Conservation (phyloP, 257 asterid species). For the Prunella vulgaris region DNA sequence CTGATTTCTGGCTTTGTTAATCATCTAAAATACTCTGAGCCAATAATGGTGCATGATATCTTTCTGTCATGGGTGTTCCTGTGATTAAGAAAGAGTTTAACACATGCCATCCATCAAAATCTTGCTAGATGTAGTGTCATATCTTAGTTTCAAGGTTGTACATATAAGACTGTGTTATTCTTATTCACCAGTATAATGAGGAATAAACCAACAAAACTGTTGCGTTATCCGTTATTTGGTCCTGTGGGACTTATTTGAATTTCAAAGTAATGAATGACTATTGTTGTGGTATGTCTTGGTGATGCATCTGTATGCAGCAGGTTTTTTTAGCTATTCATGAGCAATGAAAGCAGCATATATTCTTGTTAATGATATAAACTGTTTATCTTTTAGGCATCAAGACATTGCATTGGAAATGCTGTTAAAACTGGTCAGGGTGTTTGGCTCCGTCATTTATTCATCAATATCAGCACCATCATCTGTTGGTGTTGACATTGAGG, state of each 20-base stretch:
- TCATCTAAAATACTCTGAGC: neutral
- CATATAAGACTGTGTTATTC: neutral
- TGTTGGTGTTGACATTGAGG: constrained; percentile 97
- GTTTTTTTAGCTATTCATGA: constrained; percentile 6
- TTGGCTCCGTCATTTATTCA: constrained; percentile 84
- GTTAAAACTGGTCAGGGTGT: constrained; percentile 81
- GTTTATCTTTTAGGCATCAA: constrained; percentile 62
- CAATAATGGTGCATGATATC: constrained; percentile 8
- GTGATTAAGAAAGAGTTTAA: neutral
- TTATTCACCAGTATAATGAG: neutral
- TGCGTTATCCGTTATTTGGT: neutral
- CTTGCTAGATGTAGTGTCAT: constrained; percentile 12
- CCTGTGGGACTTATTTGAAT: neutral
- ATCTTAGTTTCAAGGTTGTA: constrained; percentile 6
- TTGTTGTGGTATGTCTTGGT: constrained; percentile 4
- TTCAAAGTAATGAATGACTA: neutral
- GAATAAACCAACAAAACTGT: neutral
- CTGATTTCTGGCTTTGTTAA: neutral
- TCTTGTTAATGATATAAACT: constrained; percentile 24
- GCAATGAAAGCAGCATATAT: constrained; percentile 6
- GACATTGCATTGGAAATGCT: constrained; percentile 78
- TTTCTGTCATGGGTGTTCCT: neutral
- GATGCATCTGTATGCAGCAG: constrained; percentile 14
- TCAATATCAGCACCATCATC: constrained; percentile 80
- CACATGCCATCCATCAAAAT: neutral